Evolutionary conservation across 768 basidiomycete species (phyloP), one percentile per base, ranked within the genome.

Genomic region (Tricholoma furcatifolium): DNA sequence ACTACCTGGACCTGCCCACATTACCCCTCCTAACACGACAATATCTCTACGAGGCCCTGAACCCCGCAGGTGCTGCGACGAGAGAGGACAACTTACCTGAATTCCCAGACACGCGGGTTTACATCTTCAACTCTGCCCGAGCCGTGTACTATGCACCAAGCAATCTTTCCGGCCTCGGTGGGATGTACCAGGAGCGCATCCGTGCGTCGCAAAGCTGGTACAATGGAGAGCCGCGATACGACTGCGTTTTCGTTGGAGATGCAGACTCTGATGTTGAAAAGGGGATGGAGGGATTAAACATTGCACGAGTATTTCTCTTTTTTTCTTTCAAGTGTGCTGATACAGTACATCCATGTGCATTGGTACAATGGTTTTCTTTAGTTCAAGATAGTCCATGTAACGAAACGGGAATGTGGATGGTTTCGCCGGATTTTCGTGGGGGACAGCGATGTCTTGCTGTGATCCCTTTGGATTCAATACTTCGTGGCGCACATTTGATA

Each of bases 111-210:
- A 47, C 65, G 18, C 50, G 56, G 14, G 47, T 62, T 20, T 21
- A 58, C 20, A 57, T 50, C 23, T 68, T 65, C 4, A 15, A 43
- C n/a, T 14, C 35, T 67, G 69, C 65, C 0, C 41, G 59, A 7
- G 63, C 68, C 1, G 63, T 56, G 57, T 70, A 62, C 47, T 58
- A 61, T 40, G 61, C 62, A 3, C 65, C 64, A 15, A 63, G 56
- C 52, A 62, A 62, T 24, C 47, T 51, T 5, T 62, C 60, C 20
- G 55, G 61, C 2, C n/a, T 62, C 40, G 40, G 57, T 24, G 61
- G 64, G 21, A 59, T 67, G 59, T 51, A 53, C 12, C 60, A 48
- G 9, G 63, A 67, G 35, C 30, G 51, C 2, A 71, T 73, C 42
- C 63, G 62, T 0, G 60, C 65, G 0, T 67, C 58, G 11, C 61